phyloP scores from a whole-genome alignment of 169 alveolate species.

The Cryptosporidium sp. region DNA sequence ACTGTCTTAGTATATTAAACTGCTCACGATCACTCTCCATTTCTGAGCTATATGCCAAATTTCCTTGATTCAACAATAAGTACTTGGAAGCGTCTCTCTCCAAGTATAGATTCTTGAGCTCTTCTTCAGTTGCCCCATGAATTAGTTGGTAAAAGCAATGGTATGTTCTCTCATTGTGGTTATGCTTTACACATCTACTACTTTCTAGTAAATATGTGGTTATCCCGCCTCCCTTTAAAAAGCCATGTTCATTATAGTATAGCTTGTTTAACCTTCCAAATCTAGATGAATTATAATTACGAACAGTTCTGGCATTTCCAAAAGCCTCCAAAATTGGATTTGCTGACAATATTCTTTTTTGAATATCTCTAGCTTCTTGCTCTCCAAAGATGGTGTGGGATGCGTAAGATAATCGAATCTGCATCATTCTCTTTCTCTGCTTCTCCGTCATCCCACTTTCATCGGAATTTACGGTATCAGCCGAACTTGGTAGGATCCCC shows the following conservation, averaged over 20 bases:
- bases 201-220: conserved; percentile 88
- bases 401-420: conserved; percentile 78
- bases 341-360: conserved; percentile 85
- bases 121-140: conserved; percentile 77
- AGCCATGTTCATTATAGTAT: conserved; percentile 81
- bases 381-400: conserved; percentile 76
- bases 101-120: conserved; percentile 45
- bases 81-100: conserved; percentile 34
- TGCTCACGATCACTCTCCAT: conserved; percentile 83
- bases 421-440: conserved; percentile 68
- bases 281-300: conserved; percentile 90
- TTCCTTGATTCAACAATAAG: conserved; percentile 75
- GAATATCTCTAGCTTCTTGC: conserved; percentile 70
- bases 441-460: conserved; percentile 34
- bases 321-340: conserved; percentile 92
- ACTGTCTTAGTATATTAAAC: conserved; percentile 80
- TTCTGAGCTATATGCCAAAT: conserved; percentile 79
- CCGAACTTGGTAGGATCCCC: conserved; percentile 40
- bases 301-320: conserved; percentile 93
- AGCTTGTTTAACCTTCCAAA: conserved; percentile 90
- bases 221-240: conserved; percentile 87
- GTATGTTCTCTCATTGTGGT: conserved; percentile 87
- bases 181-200: conserved; percentile 86
- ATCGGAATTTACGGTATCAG: background rate
- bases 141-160: conserved; percentile 89